phyloP scores from a whole-genome alignment of 169 alveolate species.

The Blepharisma undulans region DNA sequence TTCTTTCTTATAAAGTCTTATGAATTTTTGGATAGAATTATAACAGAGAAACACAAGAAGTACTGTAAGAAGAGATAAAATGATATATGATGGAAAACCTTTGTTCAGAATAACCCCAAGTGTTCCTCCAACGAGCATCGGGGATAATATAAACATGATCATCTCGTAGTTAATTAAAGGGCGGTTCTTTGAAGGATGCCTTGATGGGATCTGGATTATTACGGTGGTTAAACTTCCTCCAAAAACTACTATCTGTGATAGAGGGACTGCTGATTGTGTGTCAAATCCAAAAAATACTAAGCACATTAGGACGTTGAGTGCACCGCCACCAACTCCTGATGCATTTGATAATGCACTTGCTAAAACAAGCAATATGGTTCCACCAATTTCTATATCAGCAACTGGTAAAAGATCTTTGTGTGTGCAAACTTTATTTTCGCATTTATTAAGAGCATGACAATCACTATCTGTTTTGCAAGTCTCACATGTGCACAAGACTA shows the following conservation, averaged over 20 bases:
- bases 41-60: slow-evolving; percentile 38
- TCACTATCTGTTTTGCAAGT: slow-evolving; percentile 7
- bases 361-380: slow-evolving; percentile 43
- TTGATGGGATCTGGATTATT: slow-evolving; percentile 45
- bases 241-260: slow-evolving; percentile 63
- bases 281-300: slow-evolving; percentile 60
- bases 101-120: slow-evolving; percentile 72
- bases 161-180: slow-evolving; percentile 71
- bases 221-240: slow-evolving; percentile 61
- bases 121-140: slow-evolving; percentile 66
- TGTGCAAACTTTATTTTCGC: background rate
- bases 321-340: slow-evolving; percentile 82
- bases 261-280: slow-evolving; percentile 66
- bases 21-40: background rate
- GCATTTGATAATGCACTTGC: slow-evolving; percentile 60
- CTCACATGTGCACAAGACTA: background rate
- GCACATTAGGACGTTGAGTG: slow-evolving; percentile 51
- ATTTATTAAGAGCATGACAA: background rate
- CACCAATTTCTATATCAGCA: slow-evolving; percentile 48
- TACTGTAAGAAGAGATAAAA: slow-evolving; percentile 45
- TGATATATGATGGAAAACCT: slow-evolving; percentile 59
- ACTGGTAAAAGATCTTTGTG: slow-evolving; percentile 31
- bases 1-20: slow-evolving; percentile 5
- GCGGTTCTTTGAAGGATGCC: slow-evolving; percentile 62
- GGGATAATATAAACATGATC: slow-evolving; percentile 63